A percentile compares a stretch with the other conserved stretches of the same genome.
Conservation (phyloP, 805 yeast species). For the Ogataea haglerorum region DNA sequence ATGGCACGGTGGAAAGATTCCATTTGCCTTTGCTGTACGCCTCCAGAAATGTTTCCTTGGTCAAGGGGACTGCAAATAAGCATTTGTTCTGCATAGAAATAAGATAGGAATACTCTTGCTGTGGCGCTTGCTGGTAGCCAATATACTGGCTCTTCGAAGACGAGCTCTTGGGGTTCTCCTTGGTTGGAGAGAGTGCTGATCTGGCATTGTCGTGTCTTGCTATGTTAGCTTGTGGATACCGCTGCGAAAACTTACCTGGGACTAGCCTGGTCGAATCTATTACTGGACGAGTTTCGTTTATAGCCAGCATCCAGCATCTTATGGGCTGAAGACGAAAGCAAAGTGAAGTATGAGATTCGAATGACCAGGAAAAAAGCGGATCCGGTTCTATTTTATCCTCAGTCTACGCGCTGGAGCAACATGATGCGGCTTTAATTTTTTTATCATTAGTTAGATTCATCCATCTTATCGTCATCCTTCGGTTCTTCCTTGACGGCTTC, state of each 20-base stretch:
- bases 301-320: slow-evolving; percentile 19
- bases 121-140: slow-evolving; percentile 8
- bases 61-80: slow-evolving; percentile 35
- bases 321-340: slow-evolving; percentile 10
- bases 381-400: slow-evolving; percentile 4
- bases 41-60: slow-evolving; percentile 53
- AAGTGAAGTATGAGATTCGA: slow-evolving; percentile 8
- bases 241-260: slow-evolving; percentile 9
- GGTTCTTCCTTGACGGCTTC: slow-evolving; percentile 24
- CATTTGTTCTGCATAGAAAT: slow-evolving; percentile 17
- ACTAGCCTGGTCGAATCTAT: slow-evolving; percentile 9
- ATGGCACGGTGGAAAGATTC: slow-evolving; percentile 50
- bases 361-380: slow-evolving; percentile 4
- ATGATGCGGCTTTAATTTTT: slow-evolving; percentile 8
- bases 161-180: slow-evolving; percentile 3
- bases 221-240: background rate
- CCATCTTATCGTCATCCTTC: slow-evolving; percentile 20
- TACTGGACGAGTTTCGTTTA: slow-evolving; percentile 9
- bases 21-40: slow-evolving; percentile 53
- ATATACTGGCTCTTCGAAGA: slow-evolving; percentile 4
- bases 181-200: slow-evolving; percentile 1
- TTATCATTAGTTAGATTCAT: slow-evolving; percentile 19
- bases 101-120: slow-evolving; percentile 12
- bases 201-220: background rate
- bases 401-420: slow-evolving; percentile 15